Conservation (phyloP, 225 moss, liverwort and hornwort species). For the Rhytidiadelphus loreus region DNA sequence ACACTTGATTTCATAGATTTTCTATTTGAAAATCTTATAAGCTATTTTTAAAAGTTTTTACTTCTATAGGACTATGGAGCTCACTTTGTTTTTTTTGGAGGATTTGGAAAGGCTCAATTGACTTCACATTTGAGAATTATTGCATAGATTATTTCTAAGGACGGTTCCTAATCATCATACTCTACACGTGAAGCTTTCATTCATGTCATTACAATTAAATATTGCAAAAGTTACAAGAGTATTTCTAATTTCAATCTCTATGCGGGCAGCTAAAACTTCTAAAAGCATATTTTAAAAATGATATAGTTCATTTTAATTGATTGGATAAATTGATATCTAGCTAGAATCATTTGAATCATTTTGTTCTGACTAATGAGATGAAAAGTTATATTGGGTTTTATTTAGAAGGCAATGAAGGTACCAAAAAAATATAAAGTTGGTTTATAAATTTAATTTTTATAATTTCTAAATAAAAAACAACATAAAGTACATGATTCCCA, state of each 20-base stretch:
- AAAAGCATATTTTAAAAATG: background rate
- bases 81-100: fast-evolving
- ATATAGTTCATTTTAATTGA: background rate
- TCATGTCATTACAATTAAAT: background rate
- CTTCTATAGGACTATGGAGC: fast-evolving
- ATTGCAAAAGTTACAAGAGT: background rate
- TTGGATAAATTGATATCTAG: background rate
- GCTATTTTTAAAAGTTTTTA: background rate
- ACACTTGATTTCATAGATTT: background rate
- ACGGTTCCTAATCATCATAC: background rate
- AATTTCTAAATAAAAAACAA: no score
- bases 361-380: no score
- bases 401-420: no score
- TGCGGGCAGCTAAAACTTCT: fast-evolving
- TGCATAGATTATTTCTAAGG: background rate
- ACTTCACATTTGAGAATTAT: background rate
- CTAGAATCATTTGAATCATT: no score
- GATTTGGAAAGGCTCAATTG: no score
- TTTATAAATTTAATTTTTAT: no score
- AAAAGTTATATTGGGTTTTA: no score
- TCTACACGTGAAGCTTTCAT: fast-evolving
- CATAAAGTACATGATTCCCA: no score
- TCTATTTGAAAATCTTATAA: background rate
- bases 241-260: background rate
- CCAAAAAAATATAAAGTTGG: no score